These are phyloP conservation scores for Pseudogymnoascus sp. DNA, from an alignment of 2,329 filamentous ascomycete species.

Conservation along the genomic window DNA sequence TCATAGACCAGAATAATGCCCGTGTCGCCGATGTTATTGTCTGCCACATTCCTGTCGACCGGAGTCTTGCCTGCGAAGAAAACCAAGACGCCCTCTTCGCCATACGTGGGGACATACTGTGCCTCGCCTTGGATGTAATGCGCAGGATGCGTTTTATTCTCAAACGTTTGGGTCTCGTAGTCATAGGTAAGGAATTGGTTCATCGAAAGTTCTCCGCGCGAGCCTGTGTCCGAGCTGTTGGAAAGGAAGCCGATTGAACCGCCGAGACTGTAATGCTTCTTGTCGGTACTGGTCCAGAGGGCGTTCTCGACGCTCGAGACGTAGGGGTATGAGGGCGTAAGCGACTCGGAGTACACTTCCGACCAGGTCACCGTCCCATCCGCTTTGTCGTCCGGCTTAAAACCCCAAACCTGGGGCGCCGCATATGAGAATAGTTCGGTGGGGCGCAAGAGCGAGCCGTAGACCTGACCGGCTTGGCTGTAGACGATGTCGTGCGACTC, in stretches of 20 bases:
- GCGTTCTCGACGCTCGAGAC: neutral
- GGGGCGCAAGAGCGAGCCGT: neutral
- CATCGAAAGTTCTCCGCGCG: neutral
- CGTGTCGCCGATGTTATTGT: neutral
- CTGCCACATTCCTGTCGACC: neutral
- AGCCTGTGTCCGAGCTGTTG: neutral
- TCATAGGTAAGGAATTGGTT: constrained; percentile 2
- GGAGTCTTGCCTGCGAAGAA: constrained; percentile 13
- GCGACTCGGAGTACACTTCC: neutral
- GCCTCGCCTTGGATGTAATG: constrained; percentile 9
- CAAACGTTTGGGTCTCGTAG: neutral
- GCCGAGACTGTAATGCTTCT: constrained; percentile 5
- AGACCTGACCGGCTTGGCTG: neutral
- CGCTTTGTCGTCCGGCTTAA: neutral
- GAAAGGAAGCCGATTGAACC: neutral
- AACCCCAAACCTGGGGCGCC: neutral
- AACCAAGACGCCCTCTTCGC: constrained; percentile 13
- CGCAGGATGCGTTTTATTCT: constrained; percentile 9
- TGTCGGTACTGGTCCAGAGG: neutral
- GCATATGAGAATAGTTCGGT: neutral
- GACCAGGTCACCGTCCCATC: neutral
- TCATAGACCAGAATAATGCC: constrained; percentile 13
- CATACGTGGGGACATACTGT: constrained; percentile 14
- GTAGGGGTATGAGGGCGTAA: neutral
- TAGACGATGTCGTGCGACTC: constrained; percentile 4